Percentiles rank a stretch among this genome's conserved stretches.
These are phyloP conservation scores for Rhynchospora breviuscula DNA, from an alignment of 176 grass and related monocot genomes.

Conservation along the genomic window DNA sequence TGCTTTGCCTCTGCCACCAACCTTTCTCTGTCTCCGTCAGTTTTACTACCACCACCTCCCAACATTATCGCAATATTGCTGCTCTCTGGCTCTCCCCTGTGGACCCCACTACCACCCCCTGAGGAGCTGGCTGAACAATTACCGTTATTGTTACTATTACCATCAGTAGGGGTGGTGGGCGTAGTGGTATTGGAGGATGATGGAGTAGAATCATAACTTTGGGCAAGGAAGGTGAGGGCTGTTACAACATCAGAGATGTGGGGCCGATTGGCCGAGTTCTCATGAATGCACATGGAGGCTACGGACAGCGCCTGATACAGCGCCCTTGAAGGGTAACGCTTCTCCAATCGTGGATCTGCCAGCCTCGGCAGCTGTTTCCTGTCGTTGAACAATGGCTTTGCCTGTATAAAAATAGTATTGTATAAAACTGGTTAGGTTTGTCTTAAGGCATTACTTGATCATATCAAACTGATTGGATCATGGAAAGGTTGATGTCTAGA, in stretches of 20 bases:
- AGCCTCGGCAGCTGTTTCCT: constrained; percentile 64
- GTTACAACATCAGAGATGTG: constrained; percentile 74
- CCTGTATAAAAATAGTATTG: constrained; percentile 29
- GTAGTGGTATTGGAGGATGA: constrained; percentile 26
- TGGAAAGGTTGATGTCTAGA: no score
- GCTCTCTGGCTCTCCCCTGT: constrained; percentile 27
- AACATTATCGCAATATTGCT: constrained; percentile 42
- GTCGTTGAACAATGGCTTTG: constrained; percentile 76
- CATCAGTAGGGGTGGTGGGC: constrained; percentile 22
- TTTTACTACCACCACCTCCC: constrained; percentile 18
- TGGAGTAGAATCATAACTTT: constrained; percentile 41
- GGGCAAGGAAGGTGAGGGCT: constrained; percentile 66
- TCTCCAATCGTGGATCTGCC: constrained; percentile 62
- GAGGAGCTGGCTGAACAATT: constrained; percentile 25
- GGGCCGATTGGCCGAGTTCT: constrained; percentile 60
- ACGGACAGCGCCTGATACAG: constrained; percentile 74
- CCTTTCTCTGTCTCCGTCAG: constrained; percentile 59
- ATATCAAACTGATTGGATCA: neutral
- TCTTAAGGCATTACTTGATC: neutral
- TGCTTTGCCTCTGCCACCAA: constrained; percentile 90
- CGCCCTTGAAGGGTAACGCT: constrained; percentile 61
- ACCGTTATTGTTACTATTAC: constrained; percentile 20
- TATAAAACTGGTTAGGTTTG: neutral
- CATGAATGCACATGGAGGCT: constrained; percentile 93
- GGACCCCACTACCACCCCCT: constrained; percentile 28